Percentiles rank a stretch among this genome's conserved stretches.
phyloP scores from a whole-genome alignment of 805 yeast genomes.

The Pachysolen tannophilus region DNA sequence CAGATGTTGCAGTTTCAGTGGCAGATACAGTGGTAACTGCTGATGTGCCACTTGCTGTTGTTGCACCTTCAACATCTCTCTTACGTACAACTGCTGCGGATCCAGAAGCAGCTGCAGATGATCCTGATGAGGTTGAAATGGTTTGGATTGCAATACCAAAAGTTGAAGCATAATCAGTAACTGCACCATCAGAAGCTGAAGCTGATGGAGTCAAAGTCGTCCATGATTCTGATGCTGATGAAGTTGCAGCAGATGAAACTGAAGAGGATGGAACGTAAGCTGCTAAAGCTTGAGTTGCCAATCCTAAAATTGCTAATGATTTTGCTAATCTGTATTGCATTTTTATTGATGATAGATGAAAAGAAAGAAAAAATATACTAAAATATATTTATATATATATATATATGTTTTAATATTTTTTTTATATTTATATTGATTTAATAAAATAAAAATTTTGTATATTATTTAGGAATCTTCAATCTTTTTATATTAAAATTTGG shows the following conservation, averaged over 20 bases:
- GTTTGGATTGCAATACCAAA: slow-evolving; percentile 65
- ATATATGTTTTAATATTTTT: no score
- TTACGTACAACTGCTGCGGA: slow-evolving; percentile 27
- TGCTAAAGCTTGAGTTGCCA: slow-evolving; percentile 42
- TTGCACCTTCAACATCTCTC: no score
- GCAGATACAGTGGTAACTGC: slow-evolving; percentile 30
- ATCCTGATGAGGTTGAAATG: slow-evolving; percentile 38
- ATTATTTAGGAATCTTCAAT: no score
- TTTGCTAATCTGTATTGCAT: slow-evolving; percentile 34
- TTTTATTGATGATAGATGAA: no score
- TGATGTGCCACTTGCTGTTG: no score
- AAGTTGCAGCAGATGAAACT: slow-evolving; percentile 17
- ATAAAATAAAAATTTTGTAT: no score
- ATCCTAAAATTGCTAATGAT: slow-evolving; percentile 27
- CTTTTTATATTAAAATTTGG: no score
- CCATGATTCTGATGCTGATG: slow-evolving; percentile 33
- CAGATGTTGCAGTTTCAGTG: no score
- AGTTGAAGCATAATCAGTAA: slow-evolving; percentile 42
- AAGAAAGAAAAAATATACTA: no score
- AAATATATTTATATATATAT: no score
- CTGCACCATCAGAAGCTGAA: slow-evolving; percentile 39
- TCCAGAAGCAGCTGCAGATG: slow-evolving; percentile 25
- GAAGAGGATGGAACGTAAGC: slow-evolving; percentile 47
- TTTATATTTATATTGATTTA: no score
- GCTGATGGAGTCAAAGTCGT: slow-evolving; percentile 26